phyloP scores from a whole-genome alignment of 2,329 filamentous ascomycete genomes.

The Coniochaeta sp. region DNA sequence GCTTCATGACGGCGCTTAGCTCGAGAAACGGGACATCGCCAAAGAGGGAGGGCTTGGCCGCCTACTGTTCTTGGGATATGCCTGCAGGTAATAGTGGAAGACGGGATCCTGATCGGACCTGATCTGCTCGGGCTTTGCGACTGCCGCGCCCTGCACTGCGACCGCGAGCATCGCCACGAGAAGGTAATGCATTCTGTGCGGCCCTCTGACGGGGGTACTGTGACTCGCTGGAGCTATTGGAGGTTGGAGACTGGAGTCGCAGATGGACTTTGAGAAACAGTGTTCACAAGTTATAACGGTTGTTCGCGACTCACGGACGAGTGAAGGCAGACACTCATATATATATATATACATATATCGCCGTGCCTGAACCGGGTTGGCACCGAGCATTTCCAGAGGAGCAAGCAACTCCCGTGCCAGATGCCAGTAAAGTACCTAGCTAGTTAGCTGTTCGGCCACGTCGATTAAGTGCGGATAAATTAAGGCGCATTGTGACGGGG shows the following conservation, averaged over 20 bases:
- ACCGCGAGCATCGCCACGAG: neutral
- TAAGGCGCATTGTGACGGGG: neutral
- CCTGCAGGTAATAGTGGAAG: conserved; percentile 45
- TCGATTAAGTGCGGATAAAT: neutral
- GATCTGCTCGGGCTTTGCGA: conserved; percentile 36
- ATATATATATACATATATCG: neutral
- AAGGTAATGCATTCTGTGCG: neutral
- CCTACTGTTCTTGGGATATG: conserved; percentile 31
- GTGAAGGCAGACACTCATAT: neutral
- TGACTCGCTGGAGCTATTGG: neutral
- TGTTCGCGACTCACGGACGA: neutral
- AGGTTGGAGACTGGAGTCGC: neutral
- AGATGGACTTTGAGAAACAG: too few species aligned
- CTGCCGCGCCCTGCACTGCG: neutral
- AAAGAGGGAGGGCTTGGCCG: conserved; percentile 3
- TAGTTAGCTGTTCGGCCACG: neutral
- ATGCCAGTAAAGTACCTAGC: too few species aligned
- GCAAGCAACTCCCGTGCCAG: neutral
- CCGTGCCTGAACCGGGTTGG: neutral
- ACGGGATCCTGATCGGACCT: conserved; percentile 41
- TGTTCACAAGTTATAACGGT: neutral
- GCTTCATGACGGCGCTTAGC: conserved; percentile 12
- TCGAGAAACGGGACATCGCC: neutral
- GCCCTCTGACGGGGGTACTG: neutral
- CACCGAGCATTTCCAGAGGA: neutral